Conservation (phyloP, 1,139 yeast genomes). For the Blastobotrys illinoisensis region DNA sequence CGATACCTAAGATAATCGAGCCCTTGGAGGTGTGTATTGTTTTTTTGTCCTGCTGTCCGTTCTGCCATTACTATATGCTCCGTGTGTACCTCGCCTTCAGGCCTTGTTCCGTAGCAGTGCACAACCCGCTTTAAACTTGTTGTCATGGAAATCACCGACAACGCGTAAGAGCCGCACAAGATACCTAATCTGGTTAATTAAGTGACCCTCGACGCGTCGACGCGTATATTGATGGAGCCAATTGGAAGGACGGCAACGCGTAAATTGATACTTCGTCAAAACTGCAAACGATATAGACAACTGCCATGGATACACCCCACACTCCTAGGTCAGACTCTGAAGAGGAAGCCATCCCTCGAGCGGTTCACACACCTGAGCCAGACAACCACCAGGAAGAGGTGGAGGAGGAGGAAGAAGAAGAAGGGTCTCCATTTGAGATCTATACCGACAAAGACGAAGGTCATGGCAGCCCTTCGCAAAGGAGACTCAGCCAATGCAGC, state of each 20-base stretch:
- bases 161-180: not conserved
- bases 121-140: not conserved
- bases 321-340: not conserved
- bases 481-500: not conserved
- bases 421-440: not conserved
- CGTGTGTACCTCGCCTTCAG: too few species aligned
- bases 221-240: not conserved
- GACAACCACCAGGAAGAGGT: not conserved
- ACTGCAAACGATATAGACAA: not conserved
- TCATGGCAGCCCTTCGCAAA: not conserved
- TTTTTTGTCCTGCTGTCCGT: too few species aligned
- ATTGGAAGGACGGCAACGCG: not conserved
- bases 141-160: not conserved
- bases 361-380: not conserved
- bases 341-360: not conserved
- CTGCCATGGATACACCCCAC: constrained; percentile 1
- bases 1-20: not conserved
- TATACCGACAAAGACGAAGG: not conserved
- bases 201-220: constrained; percentile 1
- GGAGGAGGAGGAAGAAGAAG: not conserved
- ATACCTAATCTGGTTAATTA: not conserved
- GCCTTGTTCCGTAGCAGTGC: too few species aligned
- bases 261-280: not conserved
- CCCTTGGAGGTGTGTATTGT: not conserved
- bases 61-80: too few species aligned